Evolutionary conservation across 2,329 filamentous ascomycete species (phyloP).

Genomic region (Aspergillus clavatus): DNA sequence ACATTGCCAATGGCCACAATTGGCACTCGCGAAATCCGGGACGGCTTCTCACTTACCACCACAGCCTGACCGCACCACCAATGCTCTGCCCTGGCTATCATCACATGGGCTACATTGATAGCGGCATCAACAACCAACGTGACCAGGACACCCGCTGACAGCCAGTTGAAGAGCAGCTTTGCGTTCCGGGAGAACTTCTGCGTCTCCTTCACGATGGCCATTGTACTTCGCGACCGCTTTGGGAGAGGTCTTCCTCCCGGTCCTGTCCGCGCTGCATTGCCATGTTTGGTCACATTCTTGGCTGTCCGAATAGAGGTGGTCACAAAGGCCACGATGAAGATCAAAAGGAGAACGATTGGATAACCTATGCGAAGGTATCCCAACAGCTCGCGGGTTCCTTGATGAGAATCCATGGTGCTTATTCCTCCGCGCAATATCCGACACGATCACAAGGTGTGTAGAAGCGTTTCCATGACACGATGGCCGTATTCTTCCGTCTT

Average conservation of each 20-base stretch:
- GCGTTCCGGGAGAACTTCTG: conserved; percentile 60
- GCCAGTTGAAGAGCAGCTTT: conserved; percentile 69
- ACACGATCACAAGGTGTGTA: conserved; percentile 16
- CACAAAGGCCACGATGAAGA: conserved; percentile 61
- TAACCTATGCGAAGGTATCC: conserved; percentile 54
- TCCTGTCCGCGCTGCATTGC: conserved; percentile 56
- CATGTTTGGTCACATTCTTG: conserved; percentile 43
- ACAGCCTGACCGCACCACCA: conserved; percentile 81
- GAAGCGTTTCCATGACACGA: conserved; percentile 34
- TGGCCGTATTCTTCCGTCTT: conserved; percentile 11
- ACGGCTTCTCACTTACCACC: conserved; percentile 56
- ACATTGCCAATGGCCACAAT: not conserved
- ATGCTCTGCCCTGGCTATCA: conserved; percentile 58
- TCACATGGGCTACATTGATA: conserved; percentile 68
- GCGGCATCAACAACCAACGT: conserved; percentile 72
- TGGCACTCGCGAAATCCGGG: not conserved
- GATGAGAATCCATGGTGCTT: conserved; percentile 33
- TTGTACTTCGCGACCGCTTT: conserved; percentile 52
- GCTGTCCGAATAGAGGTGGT: conserved; percentile 55
- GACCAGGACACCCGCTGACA: conserved; percentile 64
- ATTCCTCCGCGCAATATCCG: conserved; percentile 19
- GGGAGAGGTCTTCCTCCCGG: conserved; percentile 86
- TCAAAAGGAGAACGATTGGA: conserved; percentile 58
- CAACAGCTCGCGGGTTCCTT: conserved; percentile 42
- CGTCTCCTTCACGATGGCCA: conserved; percentile 45